Conservation (phyloP, 129 eudicot species). For the Arctium minus region DNA sequence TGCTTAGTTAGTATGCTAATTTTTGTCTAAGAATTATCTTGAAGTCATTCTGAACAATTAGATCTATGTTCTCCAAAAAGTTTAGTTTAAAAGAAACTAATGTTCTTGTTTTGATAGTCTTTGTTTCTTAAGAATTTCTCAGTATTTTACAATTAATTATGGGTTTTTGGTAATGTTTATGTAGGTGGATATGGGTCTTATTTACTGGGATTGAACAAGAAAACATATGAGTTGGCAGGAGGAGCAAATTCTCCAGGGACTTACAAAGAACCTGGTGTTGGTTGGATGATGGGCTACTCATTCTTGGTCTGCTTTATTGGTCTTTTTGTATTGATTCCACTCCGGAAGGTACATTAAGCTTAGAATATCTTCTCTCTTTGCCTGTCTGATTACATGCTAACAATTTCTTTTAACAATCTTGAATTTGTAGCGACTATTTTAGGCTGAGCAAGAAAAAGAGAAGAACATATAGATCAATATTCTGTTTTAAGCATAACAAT, state of each 20-base stretch:
- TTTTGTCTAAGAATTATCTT: too few species aligned
- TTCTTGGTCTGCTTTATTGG: constrained; percentile 79
- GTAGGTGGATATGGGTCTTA: constrained; percentile 84
- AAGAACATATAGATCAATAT: constrained; percentile 2
- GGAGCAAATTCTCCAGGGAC: constrained; percentile 45
- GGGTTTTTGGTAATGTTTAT: background rate
- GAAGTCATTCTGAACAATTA: too few species aligned
- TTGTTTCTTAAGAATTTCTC: background rate
- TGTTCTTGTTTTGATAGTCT: background rate
- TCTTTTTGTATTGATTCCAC: constrained; percentile 79
- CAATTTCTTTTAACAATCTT: background rate
- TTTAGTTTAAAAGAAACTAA: too few species aligned
- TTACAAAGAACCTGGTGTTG: constrained; percentile 63
- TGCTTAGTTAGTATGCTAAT: too few species aligned
- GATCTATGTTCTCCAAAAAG: too few species aligned
- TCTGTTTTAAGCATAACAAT: background rate
- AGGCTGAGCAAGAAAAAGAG: background rate
- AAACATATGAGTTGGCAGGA: constrained; percentile 66
- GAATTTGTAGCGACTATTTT: background rate
- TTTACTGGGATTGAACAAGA: constrained; percentile 67
- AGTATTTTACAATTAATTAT: background rate
- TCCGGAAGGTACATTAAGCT: constrained; percentile 54
- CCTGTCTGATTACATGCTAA: background rate
- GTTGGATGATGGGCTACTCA: constrained; percentile 73
- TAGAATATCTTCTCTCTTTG: background rate